Base-by-base conservation (phyloP, 345 rosid genomes). In the Pistacia integerrima region DNA sequence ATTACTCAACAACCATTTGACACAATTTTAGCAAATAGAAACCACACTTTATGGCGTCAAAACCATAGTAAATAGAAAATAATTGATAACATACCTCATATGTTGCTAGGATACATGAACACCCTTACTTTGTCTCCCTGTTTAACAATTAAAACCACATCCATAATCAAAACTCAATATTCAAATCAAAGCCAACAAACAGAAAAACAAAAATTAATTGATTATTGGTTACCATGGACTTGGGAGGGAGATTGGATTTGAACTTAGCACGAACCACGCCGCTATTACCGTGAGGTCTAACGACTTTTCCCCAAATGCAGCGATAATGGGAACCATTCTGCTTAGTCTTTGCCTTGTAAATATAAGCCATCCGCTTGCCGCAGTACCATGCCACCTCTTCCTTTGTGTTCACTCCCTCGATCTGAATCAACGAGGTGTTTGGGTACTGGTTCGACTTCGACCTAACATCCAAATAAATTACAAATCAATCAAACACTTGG, bases 371-470 rank as follows among this genome's bases (percentile, higher is more conserved):
- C 66, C 79, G 78, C 84, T 88, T 87, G 28, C 91, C 91, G 46
- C 67, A 54, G 82, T 88, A 90, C 94, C 94, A 88, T 3, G 74
- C 49, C 1, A 88, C 88, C 56, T 86, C 92, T 69, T 87, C 90
- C 51, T 57, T 59, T 0, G 90, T 88, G 89, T 87, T 90, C 69
- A 90, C 91, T 54, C 93, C 93, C 82, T 90, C 93, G 17, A 90
- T 88, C 87, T 90, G 93, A 30, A 90, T 11, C 46, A 90, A 80
- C 2, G 91, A 88, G 12, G 93, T 90, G 84, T 80, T 90, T 48
- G 90, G 91, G 36, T 90, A 90, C 86, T 90, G 93, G 84, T 90
- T 90, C n/a, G 91, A 88, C 79, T 90, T 90, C 13, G 93, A 90
- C 82, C 92, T 89, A 57, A 56, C 78, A 64, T 56, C 14, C 59